Percentiles rank a stretch among this genome's conserved stretches.
Evolutionary conservation across 2,329 filamentous ascomycete species (phyloP).

Genomic region (Colletotrichum shisoi): DNA sequence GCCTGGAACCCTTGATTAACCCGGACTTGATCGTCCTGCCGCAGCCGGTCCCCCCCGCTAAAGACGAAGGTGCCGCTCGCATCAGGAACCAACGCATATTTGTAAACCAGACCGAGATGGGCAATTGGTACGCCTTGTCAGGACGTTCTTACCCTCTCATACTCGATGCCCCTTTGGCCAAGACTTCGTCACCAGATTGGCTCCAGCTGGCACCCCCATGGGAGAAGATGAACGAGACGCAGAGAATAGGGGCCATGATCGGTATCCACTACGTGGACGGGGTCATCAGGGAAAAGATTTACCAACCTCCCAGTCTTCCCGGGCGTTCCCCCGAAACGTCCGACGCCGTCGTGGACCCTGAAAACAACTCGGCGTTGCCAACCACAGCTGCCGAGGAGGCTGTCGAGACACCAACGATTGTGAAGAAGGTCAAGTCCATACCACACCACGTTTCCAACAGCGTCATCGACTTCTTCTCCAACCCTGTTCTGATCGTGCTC

Average conservation of each 20-base stretch:
- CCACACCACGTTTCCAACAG: conserved; percentile 60
- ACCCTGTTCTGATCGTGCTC: conserved; percentile 60
- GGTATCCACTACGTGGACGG: conserved; percentile 73
- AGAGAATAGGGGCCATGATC: conserved; percentile 69
- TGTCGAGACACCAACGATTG: conserved; percentile 53
- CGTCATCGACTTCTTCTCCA: conserved; percentile 63
- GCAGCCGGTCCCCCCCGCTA: conserved; percentile 74
- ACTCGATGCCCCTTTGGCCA: conserved; percentile 67
- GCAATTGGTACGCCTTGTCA: conserved; percentile 93
- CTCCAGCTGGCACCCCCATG: conserved; percentile 54
- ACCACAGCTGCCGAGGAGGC: conserved; percentile 42
- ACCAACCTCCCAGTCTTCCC: conserved; percentile 52
- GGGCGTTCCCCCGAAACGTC: conserved; percentile 45
- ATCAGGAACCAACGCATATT: conserved; percentile 74
- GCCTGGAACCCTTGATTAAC: conserved; percentile 68
- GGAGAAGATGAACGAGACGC: conserved; percentile 53
- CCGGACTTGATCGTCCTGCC: conserved; percentile 84
- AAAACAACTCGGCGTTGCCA: conserved; percentile 49
- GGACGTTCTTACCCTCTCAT: conserved; percentile 86
- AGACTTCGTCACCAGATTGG: conserved; percentile 57
- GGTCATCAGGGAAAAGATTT: conserved; percentile 44
- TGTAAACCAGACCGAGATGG: conserved; percentile 84
- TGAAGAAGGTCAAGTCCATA: conserved; percentile 60
- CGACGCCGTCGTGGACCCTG: conserved; percentile 45
- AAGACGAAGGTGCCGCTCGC: conserved; percentile 58